These are phyloP conservation scores for Beauveria asiatica DNA, from an alignment of 2,329 filamentous ascomycete species.

Conservation along the genomic window DNA sequence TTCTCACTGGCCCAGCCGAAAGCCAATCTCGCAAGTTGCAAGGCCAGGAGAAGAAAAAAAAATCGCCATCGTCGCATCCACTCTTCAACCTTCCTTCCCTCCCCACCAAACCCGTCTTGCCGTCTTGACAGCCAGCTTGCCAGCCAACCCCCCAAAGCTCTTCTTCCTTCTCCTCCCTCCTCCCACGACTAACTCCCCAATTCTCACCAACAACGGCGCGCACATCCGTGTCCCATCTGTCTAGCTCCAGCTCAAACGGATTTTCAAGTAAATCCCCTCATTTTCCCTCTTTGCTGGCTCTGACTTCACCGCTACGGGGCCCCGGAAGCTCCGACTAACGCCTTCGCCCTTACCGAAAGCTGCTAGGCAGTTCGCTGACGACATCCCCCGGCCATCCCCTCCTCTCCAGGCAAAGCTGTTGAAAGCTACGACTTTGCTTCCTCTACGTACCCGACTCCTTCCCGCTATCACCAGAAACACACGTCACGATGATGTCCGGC, in stretches of 20 bases:
- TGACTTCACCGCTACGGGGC: not conserved
- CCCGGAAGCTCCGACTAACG: constrained; percentile 7
- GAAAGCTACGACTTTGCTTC: not conserved
- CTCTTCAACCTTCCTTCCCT: constrained; percentile 11
- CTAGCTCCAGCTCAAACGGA: constrained; percentile 1
- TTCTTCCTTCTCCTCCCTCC: not conserved
- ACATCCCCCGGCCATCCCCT: not conserved
- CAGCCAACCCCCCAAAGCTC: constrained; percentile 3
- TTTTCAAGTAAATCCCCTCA: not conserved
- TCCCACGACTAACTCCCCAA: not conserved
- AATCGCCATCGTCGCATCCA: constrained; percentile 9
- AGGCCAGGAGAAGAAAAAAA: constrained; percentile 1
- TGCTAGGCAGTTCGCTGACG: constrained; percentile 9
- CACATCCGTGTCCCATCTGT: not conserved
- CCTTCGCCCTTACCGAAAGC: not conserved
- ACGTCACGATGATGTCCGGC: constrained; percentile 64
- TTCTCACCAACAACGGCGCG: constrained; percentile 1
- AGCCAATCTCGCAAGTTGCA: not conserved
- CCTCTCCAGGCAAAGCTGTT: not conserved
- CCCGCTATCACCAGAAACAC: not conserved
- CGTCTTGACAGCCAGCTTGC: not conserved
- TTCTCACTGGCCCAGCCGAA: not conserved
- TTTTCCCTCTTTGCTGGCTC: not conserved
- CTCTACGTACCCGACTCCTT: constrained; percentile 1
- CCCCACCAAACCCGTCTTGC: constrained; percentile 2